Evolutionary conservation across 495 filamentous ascomycete genomes (phyloP), one percentile per base, ranked within the genome.

Genomic region (Aspergillus asperescens): DNA sequence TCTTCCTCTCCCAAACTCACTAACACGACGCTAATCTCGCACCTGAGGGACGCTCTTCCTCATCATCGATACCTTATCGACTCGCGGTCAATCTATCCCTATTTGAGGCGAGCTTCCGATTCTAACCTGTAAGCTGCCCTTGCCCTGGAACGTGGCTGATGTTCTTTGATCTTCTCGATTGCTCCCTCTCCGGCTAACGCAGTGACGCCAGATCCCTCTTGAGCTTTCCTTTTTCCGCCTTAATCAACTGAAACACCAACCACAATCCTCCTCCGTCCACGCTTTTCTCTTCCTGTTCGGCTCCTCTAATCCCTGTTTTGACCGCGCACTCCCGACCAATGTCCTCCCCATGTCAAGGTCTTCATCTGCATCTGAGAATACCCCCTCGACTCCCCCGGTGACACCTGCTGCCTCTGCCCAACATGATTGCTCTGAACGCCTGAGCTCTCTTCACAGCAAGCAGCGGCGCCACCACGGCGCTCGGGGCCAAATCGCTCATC

Each of bases 281-380:
- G 39, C 50, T 53, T 27, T 52, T 51, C 55, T n/a, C 50, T 49
- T 54, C 56, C 50, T 57, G 37, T 48, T 51, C 56, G 53, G 57
- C 60, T 52, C 57, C 66, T 62, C 60, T 46, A 60, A 46, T 46
- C 61, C 63, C 53, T 62, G 52, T 63, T 61, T 62, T 62, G 56
- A 62, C 61, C 60, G 54, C 62, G 62, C 54, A 64, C 56, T 35
- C 61, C 60, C 72, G 67, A 75, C 75, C 75, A 75, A 79, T 80
- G 77, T 75, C 63, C 66, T 71, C 66, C 68, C 66, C 77, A 80
- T 80, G 77, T 80, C 77, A 77, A 78, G 65, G 28, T 64, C 72
- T 68, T 66, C 69, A 68, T 65, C 67, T 67, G 74, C 69, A 66
- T 62, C 75, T 66, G 70, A 71, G 63, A 60, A 74, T 60, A 64